phyloP scores from a whole-genome alignment of 2,329 filamentous ascomycete species.

The Penicillium brasilianum region DNA sequence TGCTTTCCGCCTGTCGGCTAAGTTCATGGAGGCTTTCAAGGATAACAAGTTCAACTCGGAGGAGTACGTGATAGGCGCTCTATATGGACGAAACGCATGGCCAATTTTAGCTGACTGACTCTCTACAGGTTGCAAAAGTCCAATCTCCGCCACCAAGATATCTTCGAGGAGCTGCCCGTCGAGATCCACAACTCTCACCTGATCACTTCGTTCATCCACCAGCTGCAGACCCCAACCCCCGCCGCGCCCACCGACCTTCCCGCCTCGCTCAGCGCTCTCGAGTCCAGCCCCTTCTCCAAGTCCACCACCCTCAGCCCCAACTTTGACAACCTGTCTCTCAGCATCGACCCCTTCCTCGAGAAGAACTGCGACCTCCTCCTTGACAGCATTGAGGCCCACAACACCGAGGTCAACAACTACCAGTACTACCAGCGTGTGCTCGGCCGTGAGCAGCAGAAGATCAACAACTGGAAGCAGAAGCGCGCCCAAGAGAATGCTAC shows the following conservation, averaged over 20 bases:
- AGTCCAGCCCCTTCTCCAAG: constrained; percentile 64
- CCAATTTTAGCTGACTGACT: not conserved
- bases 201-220: constrained; percentile 92
- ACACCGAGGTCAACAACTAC: constrained; percentile 99
- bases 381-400: constrained; percentile 96
- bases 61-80: constrained; percentile 65
- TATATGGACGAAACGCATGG: no score
- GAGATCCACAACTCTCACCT: constrained; percentile 96
- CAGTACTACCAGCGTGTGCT: constrained; percentile 96
- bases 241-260: constrained; percentile 75
- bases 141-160: constrained; percentile 90
- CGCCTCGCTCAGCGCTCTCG: constrained; percentile 76
- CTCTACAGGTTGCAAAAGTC: constrained; percentile 84
- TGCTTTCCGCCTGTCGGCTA: constrained; percentile 85
- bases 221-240: constrained; percentile 73
- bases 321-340: constrained; percentile 85
- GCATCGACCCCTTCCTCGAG: constrained; percentile 96
- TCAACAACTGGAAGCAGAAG: constrained; percentile 94
- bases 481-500: constrained; percentile 93
- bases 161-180: constrained; percentile 87
- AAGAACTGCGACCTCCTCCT: constrained; percentile 96
- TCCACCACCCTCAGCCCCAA: constrained; percentile 78
- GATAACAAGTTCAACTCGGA: constrained; percentile 98
- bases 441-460: constrained; percentile 93
- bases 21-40: constrained; percentile 90